phyloP scores from a whole-genome alignment of 441 rosid genomes.

The Populus trichocarpa region DNA sequence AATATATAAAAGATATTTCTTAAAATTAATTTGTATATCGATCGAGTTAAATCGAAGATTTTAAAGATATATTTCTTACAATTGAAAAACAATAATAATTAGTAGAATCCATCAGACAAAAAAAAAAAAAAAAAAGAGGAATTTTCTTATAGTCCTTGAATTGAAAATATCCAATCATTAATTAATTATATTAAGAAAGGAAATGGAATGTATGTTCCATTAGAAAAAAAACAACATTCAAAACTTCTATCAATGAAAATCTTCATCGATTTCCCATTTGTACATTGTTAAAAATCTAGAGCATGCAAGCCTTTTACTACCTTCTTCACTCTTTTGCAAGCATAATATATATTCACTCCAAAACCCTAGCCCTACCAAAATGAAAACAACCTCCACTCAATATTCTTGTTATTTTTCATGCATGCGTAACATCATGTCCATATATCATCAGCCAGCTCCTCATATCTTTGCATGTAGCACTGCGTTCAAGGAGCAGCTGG shows the following conservation, averaged over 20 bases:
- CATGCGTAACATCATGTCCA: not conserved
- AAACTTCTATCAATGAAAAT: not conserved
- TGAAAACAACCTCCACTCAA: not conserved
- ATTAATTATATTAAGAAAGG: no score
- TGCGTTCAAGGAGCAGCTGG: conserved; percentile 28
- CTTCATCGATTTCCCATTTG: no score
- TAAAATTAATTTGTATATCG: no score
- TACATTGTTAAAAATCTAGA: not conserved
- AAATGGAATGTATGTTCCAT: no score
- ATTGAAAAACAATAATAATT: no score
- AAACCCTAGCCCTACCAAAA: not conserved
- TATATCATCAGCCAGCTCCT: not conserved
- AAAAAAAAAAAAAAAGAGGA: no score
- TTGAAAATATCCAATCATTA: no score
- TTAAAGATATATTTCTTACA: no score
- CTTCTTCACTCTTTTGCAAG: not conserved
- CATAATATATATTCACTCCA: not conserved
- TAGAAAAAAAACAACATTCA: not conserved
- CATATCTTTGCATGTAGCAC: not conserved
- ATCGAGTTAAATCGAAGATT: no score
- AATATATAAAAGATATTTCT: no score
- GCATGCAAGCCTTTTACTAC: not conserved
- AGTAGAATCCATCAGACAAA: no score
- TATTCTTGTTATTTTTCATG: not conserved
- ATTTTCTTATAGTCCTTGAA: no score